Evolutionary conservation across 768 basidiomycete species (phyloP).

Genomic region (Mycena sanguinolenta): DNA sequence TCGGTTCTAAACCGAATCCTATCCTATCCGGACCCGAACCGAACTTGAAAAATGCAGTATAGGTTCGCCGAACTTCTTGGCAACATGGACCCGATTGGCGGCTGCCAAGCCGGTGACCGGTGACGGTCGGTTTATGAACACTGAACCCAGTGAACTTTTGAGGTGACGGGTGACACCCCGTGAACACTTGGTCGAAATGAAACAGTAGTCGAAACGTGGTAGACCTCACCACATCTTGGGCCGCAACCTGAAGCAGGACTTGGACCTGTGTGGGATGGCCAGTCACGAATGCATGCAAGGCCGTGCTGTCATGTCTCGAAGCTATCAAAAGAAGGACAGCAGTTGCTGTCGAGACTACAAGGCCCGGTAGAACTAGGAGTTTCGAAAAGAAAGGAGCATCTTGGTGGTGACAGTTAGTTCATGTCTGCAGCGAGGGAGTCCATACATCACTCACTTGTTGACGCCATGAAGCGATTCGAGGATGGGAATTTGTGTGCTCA

Average conservation of each 20-base stretch:
- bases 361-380: slow-evolving; percentile 2
- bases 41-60: no score
- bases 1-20: no score
- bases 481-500: no score
- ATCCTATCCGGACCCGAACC: no score
- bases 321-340: not conserved
- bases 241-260: not conserved
- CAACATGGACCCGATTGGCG: no score
- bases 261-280: not conserved
- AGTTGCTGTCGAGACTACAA: not conserved
- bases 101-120: no score
- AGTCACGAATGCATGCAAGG: not conserved
- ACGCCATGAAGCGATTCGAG: no score
- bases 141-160: no score
- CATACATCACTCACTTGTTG: not conserved
- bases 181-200: no score
- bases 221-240: not conserved
- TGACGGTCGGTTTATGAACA: no score
- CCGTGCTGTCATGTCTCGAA: not conserved
- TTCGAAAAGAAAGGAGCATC: slow-evolving; percentile 6
- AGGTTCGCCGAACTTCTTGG: no score
- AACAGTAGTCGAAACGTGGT: not conserved
- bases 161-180: no score
- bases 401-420: not conserved
- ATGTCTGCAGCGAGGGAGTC: not conserved